A percentile compares a stretch with the other conserved stretches of the same genome.
Conservation (phyloP, 352 stramenopile species). For the Globisporangium cederbergense region DNA sequence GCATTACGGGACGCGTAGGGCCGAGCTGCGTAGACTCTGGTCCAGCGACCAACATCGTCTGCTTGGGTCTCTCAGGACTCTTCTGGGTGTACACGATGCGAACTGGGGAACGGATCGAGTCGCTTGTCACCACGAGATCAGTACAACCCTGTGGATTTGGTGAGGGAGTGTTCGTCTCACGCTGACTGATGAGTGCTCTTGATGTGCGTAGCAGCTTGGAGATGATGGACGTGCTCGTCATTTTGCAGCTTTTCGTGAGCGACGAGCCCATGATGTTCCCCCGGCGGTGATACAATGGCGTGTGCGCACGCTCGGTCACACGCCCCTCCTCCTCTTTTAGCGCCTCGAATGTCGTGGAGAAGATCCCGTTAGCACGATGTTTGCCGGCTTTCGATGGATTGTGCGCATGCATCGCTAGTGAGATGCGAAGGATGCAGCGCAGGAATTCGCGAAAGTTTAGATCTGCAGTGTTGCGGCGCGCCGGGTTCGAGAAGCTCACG, state of each 20-base stretch:
- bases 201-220: slow-evolving; percentile 54
- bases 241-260: slow-evolving; percentile 55
- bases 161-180: slow-evolving; percentile 8
- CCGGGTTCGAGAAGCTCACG: slow-evolving; percentile 52
- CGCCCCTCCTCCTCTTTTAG: slow-evolving; percentile 44
- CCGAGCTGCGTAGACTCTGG: neutral
- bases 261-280: slow-evolving; percentile 44
- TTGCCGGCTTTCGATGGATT: slow-evolving; percentile 16
- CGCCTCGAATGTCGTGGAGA: slow-evolving; percentile 46
- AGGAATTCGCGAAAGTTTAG: slow-evolving; percentile 75
- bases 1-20: slow-evolving; percentile 7
- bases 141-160: neutral
- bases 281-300: slow-evolving; percentile 45
- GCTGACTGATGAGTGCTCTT: slow-evolving; percentile 25
- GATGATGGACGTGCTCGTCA: slow-evolving; percentile 61
- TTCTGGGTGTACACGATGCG: slow-evolving; percentile 18
- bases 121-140: neutral
- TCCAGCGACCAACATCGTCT: neutral
- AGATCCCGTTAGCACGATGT: slow-evolving; percentile 29
- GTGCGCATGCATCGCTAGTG: slow-evolving; percentile 60
- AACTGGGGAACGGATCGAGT: slow-evolving; percentile 10
- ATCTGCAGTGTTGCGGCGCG: slow-evolving; percentile 45
- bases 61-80: neutral
- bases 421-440: slow-evolving; percentile 60
- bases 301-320: slow-evolving; percentile 22